Evolutionary conservation across 1,284 basidiomycete species (phyloP), one percentile per base, ranked within the genome.

Genomic region (Moniliophthora roreri): DNA sequence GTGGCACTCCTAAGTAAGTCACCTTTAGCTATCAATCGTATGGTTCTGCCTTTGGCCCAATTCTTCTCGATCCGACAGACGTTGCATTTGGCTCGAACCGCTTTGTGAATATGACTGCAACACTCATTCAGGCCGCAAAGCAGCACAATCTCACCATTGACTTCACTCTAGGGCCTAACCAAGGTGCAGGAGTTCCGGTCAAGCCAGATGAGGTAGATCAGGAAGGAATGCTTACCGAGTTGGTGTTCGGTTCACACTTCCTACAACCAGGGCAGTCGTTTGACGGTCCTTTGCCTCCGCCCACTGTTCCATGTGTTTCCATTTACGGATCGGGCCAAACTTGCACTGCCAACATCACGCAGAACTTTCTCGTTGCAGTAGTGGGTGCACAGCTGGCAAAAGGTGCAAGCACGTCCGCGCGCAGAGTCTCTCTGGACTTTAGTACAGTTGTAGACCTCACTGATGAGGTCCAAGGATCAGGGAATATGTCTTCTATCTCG

Each of bases 171-270:
- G 59, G 59, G 1, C 59, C 59, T 5, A 42, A 55, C 41, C 59
- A 60, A 46, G 59, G 59, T 9, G 59, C 59, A 5, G 59, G 59
- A 1, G 55, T 58, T 2, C 59, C 59, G 8, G 57, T 60, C 3
- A 56, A 55, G 28, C 59, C 59, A 2, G 51, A 48, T 13, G 55
- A 58, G 15, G 51, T 58, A 5, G 59, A 60, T 35, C 55, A 51
- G 57, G 55, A 57, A 13, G 59, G 59, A 9, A 58, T 60, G 57
- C 54, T 55, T 48, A 60, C 59, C 1, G 59, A 60, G 40, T 44
- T 60, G 2, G 59, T 60, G 1, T 60, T 58, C 21, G 59, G 59
- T 10, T 52, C 59, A 10, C 53, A 52, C 48, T 60, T 60, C 18
- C 23, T 60, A 5, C 11, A 38, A 8, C 18, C 57, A 4, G 55